phyloP scores from a whole-genome alignment of 176 grass and related monocot genomes.

The Eleusine indica region DNA sequence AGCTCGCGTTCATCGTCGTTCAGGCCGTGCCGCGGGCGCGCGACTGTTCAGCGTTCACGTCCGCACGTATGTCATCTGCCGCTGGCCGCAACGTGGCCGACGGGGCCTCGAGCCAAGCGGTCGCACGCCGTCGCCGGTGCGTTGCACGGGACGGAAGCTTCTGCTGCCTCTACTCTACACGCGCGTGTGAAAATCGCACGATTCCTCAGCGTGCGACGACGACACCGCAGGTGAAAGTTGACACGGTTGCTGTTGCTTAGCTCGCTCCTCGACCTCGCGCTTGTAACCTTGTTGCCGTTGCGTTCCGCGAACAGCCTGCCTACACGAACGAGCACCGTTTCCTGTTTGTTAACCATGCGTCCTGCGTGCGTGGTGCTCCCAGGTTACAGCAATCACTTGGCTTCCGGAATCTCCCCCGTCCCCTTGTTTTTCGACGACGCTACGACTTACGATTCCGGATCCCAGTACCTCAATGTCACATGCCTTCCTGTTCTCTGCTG shows the following conservation, averaged over 20 bases:
- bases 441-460: neutral
- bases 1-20: neutral
- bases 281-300: too few species aligned
- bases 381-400: neutral
- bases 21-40: too few species aligned
- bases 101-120: neutral
- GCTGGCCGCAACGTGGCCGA: neutral
- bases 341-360: neutral
- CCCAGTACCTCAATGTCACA: neutral
- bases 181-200: neutral
- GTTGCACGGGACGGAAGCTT: constrained; percentile 17
- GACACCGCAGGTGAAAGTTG: neutral
- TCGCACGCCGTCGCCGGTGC: neutral
- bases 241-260: neutral
- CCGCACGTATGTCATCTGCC: constrained; percentile 15
- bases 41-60: neutral
- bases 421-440: neutral
- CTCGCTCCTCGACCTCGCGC: too few species aligned
- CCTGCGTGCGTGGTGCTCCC: constrained; percentile 26
- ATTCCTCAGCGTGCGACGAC: too few species aligned
- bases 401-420: neutral
- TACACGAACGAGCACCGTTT: neutral
- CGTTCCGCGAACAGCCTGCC: too few species aligned
- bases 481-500: neutral
- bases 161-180: neutral